Evolutionary conservation across 805 yeast genomes (phyloP), one percentile per base, ranked within the genome.

Genomic region (Komagataella phaffii): DNA sequence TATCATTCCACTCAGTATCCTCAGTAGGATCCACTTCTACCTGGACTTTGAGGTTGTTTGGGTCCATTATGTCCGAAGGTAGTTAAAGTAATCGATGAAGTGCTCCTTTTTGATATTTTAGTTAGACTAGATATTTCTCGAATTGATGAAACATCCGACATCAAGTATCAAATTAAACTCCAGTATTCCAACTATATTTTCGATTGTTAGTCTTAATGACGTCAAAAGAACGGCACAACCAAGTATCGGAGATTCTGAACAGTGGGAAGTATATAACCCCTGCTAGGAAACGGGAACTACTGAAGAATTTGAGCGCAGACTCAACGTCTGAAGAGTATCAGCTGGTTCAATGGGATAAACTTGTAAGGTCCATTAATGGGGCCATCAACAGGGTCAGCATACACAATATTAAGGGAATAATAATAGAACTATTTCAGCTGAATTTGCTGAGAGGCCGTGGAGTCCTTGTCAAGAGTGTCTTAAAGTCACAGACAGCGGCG

Each of bases 1-100:
- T 89, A 66, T 93, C 99, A 64, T 93, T 93, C 99, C 99, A 93
- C 66, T 93, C 99, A 0, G 99, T 93, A 64, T 93, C 99, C 67
- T 93, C 99, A 55, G 78, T 79, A 43, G 96, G 97, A 67, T 93
- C 90, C 51, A 90, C 96, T 66, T 89, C 88, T 49, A 89, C 89
- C 57, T 82, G 88, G 51, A 85, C 73, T 69, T 83, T 76, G 3
- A 30, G 40, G 40, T 30, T 30, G 40, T 30, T 30, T 40, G 81
- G 79, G 54, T 80, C 81, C 49, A 51, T 51, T 12, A n/a, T 19
- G 7, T 10, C 46, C 3, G 19, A 44, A 3, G 4, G 14, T 17
- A 2, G 14, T 19, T 19, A 18, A 3, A 10, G 46, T 44, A 10
- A 17, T 44, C 23, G 19, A 30, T 30, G 40, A 30, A 30, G 18